These are phyloP conservation scores for Lecanicillium sp. DNA, from an alignment of 2,329 filamentous ascomycete species.

Conservation along the genomic window DNA sequence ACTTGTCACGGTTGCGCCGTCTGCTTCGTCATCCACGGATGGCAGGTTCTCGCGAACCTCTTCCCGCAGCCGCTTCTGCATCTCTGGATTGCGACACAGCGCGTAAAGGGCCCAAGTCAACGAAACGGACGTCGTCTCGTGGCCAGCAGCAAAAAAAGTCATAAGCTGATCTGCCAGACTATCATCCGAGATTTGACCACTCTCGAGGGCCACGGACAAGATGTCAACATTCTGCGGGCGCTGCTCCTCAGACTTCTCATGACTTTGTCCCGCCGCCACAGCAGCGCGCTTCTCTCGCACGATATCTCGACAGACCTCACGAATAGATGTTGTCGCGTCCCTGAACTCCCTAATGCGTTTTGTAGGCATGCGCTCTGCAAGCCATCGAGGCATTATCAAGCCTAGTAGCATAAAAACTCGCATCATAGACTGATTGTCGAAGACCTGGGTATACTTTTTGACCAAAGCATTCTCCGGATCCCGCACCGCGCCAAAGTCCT, in stretches of 20 bases:
- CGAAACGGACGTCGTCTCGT: constrained; percentile 71
- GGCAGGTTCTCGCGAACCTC: constrained; percentile 62
- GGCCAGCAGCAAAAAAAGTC: constrained; percentile 79
- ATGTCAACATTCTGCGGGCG: constrained; percentile 61
- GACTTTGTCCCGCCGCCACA: constrained; percentile 30
- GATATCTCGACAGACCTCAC: constrained; percentile 59
- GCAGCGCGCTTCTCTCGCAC: constrained; percentile 61
- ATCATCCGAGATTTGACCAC: constrained; percentile 69
- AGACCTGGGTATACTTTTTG: constrained; percentile 49
- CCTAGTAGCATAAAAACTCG: constrained; percentile 51
- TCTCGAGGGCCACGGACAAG: constrained; percentile 71
- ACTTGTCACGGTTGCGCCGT: constrained; percentile 25
- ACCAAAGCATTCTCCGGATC: constrained; percentile 56
- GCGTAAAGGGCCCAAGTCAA: constrained; percentile 71
- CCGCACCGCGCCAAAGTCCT: constrained; percentile 61
- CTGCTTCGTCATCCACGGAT: constrained; percentile 31
- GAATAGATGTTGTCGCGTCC: constrained; percentile 52
- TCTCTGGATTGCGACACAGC: constrained; percentile 57
- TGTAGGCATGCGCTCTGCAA: constrained; percentile 60
- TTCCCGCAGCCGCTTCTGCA: constrained; percentile 60
- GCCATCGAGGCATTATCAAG: constrained; percentile 56
- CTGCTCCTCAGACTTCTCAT: neutral
- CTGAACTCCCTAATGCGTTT: constrained; percentile 62
- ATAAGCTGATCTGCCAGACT: constrained; percentile 84
- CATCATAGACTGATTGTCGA: constrained; percentile 38